A percentile compares a stretch with the other conserved stretches of the same genome.
Conservation (phyloP, 2,329 filamentous ascomycete genomes). For the Seiridium cupressi region DNA sequence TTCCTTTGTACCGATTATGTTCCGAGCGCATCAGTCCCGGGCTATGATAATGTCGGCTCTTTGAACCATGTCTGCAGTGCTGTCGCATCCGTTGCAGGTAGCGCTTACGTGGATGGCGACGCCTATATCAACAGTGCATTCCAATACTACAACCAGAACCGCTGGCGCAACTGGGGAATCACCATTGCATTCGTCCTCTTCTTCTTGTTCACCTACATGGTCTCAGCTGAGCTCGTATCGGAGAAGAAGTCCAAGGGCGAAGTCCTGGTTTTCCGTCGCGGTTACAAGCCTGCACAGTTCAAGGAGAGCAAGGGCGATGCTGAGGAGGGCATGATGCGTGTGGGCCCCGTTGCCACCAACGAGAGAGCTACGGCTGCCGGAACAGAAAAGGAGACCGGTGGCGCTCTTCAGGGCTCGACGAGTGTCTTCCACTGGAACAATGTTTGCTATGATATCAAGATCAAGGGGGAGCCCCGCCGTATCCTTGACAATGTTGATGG, state of each 20-base stretch:
- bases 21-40: slow-evolving; percentile 30
- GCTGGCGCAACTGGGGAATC: slow-evolving; percentile 70
- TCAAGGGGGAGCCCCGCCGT: slow-evolving; percentile 69
- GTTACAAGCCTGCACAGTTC: slow-evolving; percentile 54
- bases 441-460: slow-evolving; percentile 71
- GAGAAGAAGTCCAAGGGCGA: slow-evolving; percentile 70
- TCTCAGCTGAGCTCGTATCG: slow-evolving; percentile 62
- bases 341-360: slow-evolving; percentile 41
- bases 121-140: slow-evolving; percentile 53
- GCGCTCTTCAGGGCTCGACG: slow-evolving; percentile 52
- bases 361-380: slow-evolving; percentile 32
- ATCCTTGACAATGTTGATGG: slow-evolving; percentile 83
- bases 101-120: slow-evolving; percentile 50
- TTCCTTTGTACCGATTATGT: slow-evolving; percentile 51
- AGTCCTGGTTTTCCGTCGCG: slow-evolving; percentile 68
- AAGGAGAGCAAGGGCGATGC: slow-evolving; percentile 60
- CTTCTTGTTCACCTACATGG: slow-evolving; percentile 58
- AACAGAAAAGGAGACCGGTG: slow-evolving; percentile 31
- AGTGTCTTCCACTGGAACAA: slow-evolving; percentile 85
- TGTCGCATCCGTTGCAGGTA: slow-evolving; percentile 53
- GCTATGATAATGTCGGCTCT: slow-evolving; percentile 31
- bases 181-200: slow-evolving; percentile 60
- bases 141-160: slow-evolving; percentile 53
- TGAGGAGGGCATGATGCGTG: slow-evolving; percentile 43
- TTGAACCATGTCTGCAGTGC: slow-evolving; percentile 52